phyloP scores from a whole-genome alignment of 495 filamentous ascomycete genomes.

The Articulospora tetracladia region DNA sequence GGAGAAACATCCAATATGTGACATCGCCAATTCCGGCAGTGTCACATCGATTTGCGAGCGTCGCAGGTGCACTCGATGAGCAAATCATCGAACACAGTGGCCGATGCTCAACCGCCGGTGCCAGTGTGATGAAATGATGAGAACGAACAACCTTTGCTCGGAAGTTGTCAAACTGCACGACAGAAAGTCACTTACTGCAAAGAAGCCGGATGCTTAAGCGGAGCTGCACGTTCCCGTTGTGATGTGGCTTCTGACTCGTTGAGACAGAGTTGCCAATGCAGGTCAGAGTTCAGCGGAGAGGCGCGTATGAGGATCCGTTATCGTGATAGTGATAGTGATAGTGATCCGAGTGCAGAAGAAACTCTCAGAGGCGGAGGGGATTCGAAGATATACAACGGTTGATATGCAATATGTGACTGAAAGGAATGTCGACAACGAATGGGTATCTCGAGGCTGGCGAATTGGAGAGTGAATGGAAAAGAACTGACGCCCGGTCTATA shows the following conservation, averaged over 20 bases:
- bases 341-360: conserved; percentile 2
- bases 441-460: conserved; percentile 22
- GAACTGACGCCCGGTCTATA: conserved; percentile 25
- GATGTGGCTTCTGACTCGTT: conserved; percentile 18
- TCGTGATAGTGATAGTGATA: conserved; percentile 10
- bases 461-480: conserved; percentile 7
- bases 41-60: background rate
- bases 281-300: conserved; percentile 4
- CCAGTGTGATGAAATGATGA: background rate
- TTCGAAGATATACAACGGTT: background rate
- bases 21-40: background rate
- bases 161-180: conserved; percentile 3
- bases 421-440: background rate
- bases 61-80: background rate
- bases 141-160: background rate
- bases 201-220: background rate
- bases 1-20: background rate
- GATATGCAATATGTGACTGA: background rate
- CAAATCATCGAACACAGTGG: background rate
- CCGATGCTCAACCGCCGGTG: background rate
- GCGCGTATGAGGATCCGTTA: background rate
- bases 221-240: conserved; percentile 16
- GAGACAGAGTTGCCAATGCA: background rate
- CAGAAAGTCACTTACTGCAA: conserved; percentile 9
- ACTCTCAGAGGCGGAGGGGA: background rate